Percentiles rank a stretch among this genome's conserved stretches.
Evolutionary conservation across 208 protist genomes (phyloP).

Genomic region (Crithidia sp.): DNA sequence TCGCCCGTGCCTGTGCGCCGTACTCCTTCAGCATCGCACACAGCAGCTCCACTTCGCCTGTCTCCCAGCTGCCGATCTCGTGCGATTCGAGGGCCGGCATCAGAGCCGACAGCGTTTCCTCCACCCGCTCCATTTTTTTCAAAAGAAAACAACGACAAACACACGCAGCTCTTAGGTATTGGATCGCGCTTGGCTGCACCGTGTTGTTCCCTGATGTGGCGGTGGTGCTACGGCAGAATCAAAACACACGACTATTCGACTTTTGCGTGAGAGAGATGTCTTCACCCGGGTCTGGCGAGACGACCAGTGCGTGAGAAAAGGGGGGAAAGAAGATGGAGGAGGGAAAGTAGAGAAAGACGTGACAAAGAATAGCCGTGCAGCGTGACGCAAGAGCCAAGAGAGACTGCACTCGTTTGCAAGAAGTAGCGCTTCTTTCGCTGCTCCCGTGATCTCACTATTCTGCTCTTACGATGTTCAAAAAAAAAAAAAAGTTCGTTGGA

Average conservation of each 20-base stretch:
- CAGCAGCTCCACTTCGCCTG: conserved; percentile 24
- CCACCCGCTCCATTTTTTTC: conserved; percentile 21
- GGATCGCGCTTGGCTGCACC: not conserved
- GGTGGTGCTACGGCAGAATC: not conserved
- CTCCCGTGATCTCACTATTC: too few species aligned
- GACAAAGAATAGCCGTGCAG: not conserved
- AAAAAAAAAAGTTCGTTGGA: too few species aligned
- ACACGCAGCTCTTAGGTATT: too few species aligned
- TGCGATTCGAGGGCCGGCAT: conserved; percentile 25
- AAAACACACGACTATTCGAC: too few species aligned
- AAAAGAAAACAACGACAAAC: not conserved
- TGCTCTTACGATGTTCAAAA: too few species aligned
- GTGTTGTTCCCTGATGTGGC: not conserved
- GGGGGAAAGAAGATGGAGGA: not conserved
- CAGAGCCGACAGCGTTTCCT: conserved; percentile 16
- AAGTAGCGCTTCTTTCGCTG: too few species aligned
- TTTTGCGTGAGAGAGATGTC: too few species aligned
- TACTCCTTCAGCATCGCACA: conserved; percentile 29
- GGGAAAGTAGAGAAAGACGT: not conserved
- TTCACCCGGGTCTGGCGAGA: too few species aligned
- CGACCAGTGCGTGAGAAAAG: not conserved
- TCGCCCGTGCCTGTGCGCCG: not conserved
- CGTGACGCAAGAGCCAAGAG: not conserved
- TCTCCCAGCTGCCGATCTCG: conserved; percentile 14
- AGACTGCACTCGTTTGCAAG: not conserved